Evolutionary conservation across 2,329 filamentous ascomycete species (phyloP).

Genomic region (Plenodomus lindquistii): DNA sequence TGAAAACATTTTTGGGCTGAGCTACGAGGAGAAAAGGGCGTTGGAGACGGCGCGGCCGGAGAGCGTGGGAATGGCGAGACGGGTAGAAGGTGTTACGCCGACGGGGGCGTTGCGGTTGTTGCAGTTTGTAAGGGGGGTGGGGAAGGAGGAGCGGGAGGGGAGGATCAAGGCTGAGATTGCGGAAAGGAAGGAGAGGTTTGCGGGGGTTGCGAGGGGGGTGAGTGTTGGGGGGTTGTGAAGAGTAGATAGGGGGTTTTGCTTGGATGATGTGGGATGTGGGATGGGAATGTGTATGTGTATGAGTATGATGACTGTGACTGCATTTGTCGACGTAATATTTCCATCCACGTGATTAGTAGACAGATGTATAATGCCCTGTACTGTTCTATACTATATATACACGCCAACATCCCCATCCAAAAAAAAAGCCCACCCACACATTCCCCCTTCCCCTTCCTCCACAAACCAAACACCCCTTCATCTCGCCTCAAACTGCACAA

Average conservation of each 20-base stretch:
- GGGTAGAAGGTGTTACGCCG: conserved; percentile 76
- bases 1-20: conserved; percentile 70
- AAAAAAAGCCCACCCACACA: too few relatives aligned
- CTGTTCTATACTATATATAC: too few relatives aligned
- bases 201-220: conserved; percentile 5
- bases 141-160: conserved; percentile 36
- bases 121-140: conserved; percentile 59
- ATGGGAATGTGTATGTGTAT: neutral
- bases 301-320: neutral
- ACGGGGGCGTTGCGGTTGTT: conserved; percentile 60
- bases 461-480: neutral
- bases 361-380: too few relatives aligned
- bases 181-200: conserved; percentile 35
- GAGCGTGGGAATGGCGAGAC: conserved; percentile 82
- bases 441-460: neutral
- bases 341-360: neutral
- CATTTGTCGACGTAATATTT: neutral
- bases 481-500: conserved; percentile 24
- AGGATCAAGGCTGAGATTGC: conserved; percentile 35
- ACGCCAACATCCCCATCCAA: neutral
- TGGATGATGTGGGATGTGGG: neutral
- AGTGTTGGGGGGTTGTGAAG: conserved; percentile 13
- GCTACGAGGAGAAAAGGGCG: conserved; percentile 74
- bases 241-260: neutral
- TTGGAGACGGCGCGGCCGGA: conserved; percentile 75